Evolutionary conservation across 2,329 filamentous ascomycete species (phyloP), one percentile per base, ranked within the genome.

Genomic region (Taxawa tesnikishii): DNA sequence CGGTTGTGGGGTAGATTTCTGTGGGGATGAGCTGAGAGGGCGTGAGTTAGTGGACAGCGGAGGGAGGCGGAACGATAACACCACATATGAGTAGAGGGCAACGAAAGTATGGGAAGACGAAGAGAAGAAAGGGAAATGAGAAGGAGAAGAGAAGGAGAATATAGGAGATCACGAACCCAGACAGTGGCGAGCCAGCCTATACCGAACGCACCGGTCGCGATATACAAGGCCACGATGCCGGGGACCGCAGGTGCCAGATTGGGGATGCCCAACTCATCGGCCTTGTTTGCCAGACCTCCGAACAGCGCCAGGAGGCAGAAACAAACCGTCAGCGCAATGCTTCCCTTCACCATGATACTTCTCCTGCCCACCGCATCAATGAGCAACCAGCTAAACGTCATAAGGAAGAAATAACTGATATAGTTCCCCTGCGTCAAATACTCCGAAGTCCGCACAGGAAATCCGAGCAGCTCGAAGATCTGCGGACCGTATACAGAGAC

Each of bases 401-500:
- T 76, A 41, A 73, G 62, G 29, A 67, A 40, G 44, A 75, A 69
- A 49, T 77, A 76, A 12, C 64, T 71, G 25, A 70, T 51, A 51
- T 75, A 76, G 51, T 77, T 77, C 16, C 60, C 69, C 28, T 73
- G 60, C 1, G 71, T 75, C 10, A 74, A 51, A 38, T 64, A 68
- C 47, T 77, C 71, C 1, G 71, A 63, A 11, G 51, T 53, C 4
- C 51, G 53, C 21, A 65, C 61, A 12, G 51, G 48, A 46, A 75
- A 73, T 11, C 71, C 70, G 3, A 76, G 63, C 7, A 76, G 63
- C 40, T 72, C 63, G 47, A 76, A 76, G 32, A 76, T 75, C 41
- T 76, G 73, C 3, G 71, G 70, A 0, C 72, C 73, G 36, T 76
- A 76, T 3, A 76, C 71, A 12, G 65, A 70, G 3, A 77, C 68